phyloP scores from a whole-genome alignment of 208 protist genomes.

The Leishmania guyanensis region DNA sequence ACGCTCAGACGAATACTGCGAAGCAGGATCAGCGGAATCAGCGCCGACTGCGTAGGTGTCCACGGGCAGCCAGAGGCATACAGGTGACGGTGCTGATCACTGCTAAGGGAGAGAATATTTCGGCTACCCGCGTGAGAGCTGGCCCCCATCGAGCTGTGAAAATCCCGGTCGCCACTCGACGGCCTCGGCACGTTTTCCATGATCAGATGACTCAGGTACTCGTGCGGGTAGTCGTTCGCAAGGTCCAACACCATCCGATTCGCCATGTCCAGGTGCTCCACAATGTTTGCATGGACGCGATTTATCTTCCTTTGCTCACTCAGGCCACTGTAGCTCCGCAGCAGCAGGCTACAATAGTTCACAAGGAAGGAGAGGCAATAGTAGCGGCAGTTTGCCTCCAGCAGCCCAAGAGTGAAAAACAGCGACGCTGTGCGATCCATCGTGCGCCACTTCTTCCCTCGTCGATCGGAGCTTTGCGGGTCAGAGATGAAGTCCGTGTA shows the following conservation, averaged over 20 bases:
- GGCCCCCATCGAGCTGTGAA: neutral
- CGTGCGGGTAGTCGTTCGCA: conserved; percentile 12
- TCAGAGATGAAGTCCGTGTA: neutral
- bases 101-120: neutral
- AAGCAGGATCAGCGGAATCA: conserved; percentile 3
- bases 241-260: neutral
- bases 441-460: neutral
- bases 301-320: conserved; percentile 17
- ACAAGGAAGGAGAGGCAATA: conserved; percentile 12
- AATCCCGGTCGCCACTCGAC: neutral
- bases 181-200: neutral
- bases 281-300: conserved; percentile 19
- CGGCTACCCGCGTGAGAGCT: neutral
- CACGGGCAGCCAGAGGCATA: neutral
- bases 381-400: conserved; percentile 29
- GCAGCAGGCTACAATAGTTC: conserved; percentile 21
- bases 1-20: neutral
- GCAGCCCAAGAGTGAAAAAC: conserved; percentile 16
- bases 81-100: conserved; percentile 6
- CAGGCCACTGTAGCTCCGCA: conserved; percentile 12
- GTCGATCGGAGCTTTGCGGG: too few species aligned
- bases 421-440: conserved; percentile 12
- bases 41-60: conserved; percentile 2
- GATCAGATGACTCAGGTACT: conserved; percentile 7
- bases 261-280: conserved; percentile 11